These are phyloP conservation scores for Macrocybe gigantea DNA, from an alignment of 768 basidiomycete species.

Conservation along the genomic window DNA sequence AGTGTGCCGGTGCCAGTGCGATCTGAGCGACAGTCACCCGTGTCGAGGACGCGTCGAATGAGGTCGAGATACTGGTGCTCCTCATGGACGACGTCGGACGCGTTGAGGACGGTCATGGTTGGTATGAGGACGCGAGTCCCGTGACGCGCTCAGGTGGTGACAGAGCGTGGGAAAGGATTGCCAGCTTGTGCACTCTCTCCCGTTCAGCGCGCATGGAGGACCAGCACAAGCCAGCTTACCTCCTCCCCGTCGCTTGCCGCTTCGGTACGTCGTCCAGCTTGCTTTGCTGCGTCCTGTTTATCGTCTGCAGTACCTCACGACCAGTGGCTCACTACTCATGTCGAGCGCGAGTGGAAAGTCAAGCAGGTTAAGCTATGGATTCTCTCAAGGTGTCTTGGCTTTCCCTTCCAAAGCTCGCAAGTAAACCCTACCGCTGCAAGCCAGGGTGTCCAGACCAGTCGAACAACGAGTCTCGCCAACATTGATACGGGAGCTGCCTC, in stretches of 20 bases:
- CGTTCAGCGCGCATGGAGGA: too few relatives aligned
- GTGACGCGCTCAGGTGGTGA: too few relatives aligned
- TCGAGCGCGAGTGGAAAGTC: constrained; percentile 56
- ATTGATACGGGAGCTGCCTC: background rate
- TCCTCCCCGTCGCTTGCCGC: constrained; percentile 46
- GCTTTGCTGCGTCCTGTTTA: constrained; percentile 1
- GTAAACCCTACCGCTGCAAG: constrained; percentile 6
- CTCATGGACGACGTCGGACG: constrained; percentile 43
- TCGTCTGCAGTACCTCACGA: constrained; percentile 55
- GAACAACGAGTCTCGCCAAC: background rate
- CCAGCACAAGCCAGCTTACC: too few relatives aligned
- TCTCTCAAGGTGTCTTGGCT: constrained; percentile 47
- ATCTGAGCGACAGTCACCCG: constrained; percentile 78
- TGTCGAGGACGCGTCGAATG: constrained; percentile 67
- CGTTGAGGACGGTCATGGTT: too few relatives aligned
- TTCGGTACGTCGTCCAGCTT: constrained; percentile 36
- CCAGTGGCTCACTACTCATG: constrained; percentile 72
- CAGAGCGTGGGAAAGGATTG: too few relatives aligned
- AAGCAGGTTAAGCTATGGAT: constrained; percentile 59
- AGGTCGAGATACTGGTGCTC: constrained; percentile 88
- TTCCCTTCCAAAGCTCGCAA: constrained; percentile 21
- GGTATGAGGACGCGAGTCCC: too few relatives aligned
- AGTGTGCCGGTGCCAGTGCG: constrained; percentile 94
- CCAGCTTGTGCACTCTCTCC: constrained; percentile 1
- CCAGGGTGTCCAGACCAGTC: constrained; percentile 7